Percentiles rank a stretch among this genome's conserved stretches.
These are phyloP conservation scores for Globisporangium nodosum DNA, from an alignment of 352 stramenopile species.

Conservation along the genomic window DNA sequence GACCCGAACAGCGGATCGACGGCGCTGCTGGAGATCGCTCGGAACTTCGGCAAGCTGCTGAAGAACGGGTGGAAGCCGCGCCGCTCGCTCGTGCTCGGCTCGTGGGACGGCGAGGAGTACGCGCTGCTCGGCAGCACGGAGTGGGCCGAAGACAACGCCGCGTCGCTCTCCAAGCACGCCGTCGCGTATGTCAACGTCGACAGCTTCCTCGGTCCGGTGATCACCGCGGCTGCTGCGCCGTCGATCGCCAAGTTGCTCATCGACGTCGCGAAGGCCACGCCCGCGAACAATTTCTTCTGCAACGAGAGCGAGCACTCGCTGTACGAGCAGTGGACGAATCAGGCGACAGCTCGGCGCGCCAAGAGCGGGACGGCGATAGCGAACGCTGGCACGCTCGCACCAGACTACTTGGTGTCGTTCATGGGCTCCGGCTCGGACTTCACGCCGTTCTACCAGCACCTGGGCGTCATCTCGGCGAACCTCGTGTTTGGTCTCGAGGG, in stretches of 20 bases:
- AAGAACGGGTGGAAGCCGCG: slow-evolving; percentile 57
- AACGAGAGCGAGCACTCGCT: slow-evolving; percentile 22
- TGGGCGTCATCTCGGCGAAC: slow-evolving; percentile 73
- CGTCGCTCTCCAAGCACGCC: slow-evolving; percentile 42
- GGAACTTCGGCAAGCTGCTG: slow-evolving; percentile 55
- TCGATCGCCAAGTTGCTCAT: slow-evolving; percentile 61
- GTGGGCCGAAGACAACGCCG: slow-evolving; percentile 64
- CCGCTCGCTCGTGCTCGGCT: slow-evolving; percentile 71
- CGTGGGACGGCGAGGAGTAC: slow-evolving; percentile 87
- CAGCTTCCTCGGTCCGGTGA: slow-evolving; percentile 43
- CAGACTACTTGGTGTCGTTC: slow-evolving; percentile 36
- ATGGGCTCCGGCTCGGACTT: slow-evolving; percentile 62
- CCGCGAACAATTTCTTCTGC: slow-evolving; percentile 37
- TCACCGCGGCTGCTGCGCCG: slow-evolving; percentile 51
- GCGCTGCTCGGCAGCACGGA: slow-evolving; percentile 80
- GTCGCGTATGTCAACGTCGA: slow-evolving; percentile 87
- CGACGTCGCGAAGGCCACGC: slow-evolving; percentile 45
- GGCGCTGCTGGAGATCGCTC: slow-evolving; percentile 80
- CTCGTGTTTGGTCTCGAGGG: slow-evolving; percentile 37
- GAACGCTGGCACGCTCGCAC: slow-evolving; percentile 22
- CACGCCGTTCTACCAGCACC: slow-evolving; percentile 70
- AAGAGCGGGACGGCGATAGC: slow-evolving; percentile 10
- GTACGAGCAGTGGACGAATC: slow-evolving; percentile 30
- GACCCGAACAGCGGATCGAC: slow-evolving; percentile 83
- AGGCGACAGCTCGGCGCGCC: slow-evolving; percentile 21